Conservation (phyloP, 140 eudicot species). For the Stevia rebaudiana region DNA sequence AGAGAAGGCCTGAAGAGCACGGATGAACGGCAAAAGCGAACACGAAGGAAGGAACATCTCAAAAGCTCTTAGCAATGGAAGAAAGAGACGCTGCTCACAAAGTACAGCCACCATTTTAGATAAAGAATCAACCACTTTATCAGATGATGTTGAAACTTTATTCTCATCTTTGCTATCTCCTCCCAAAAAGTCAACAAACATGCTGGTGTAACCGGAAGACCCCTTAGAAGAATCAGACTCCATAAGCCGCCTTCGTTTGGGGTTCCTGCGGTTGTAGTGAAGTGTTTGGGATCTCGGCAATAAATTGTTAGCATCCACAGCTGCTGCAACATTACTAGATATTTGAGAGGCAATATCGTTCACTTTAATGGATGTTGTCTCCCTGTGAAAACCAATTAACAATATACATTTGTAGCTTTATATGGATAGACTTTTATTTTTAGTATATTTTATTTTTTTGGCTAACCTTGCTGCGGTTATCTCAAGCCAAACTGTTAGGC, state of each 20-base stretch:
- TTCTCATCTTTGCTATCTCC: constrained; percentile 39
- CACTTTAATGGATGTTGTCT: constrained; percentile 78
- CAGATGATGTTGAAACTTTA: constrained; percentile 33
- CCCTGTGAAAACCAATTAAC: constrained; percentile 44
- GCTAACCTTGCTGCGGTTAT: constrained; percentile 92
- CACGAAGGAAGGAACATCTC: constrained; percentile 96
- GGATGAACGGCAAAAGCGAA: constrained; percentile 81
- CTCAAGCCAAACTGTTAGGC: constrained; percentile 93
- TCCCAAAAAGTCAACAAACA: constrained; percentile 35
- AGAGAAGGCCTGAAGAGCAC: constrained; percentile 99
- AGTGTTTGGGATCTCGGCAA: constrained; percentile 49
- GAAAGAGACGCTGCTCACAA: constrained; percentile 77
- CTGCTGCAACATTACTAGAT: constrained; percentile 79
- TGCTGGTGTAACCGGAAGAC: constrained; percentile 35
- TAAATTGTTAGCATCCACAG: constrained; percentile 79
- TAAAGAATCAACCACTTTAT: constrained; percentile 50
- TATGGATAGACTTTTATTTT: no score
- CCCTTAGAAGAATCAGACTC: constrained; percentile 45
- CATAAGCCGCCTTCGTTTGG: constrained; percentile 81
- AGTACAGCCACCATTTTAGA: constrained; percentile 85
- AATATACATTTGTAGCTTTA: neutral
- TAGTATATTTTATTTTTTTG: neutral
- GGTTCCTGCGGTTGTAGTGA: constrained; percentile 75
- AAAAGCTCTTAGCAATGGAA: constrained; percentile 85
- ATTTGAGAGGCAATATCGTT: constrained; percentile 83